phyloP scores from a whole-genome alignment of 2,329 filamentous ascomycete species.

The Penicillium sp. region DNA sequence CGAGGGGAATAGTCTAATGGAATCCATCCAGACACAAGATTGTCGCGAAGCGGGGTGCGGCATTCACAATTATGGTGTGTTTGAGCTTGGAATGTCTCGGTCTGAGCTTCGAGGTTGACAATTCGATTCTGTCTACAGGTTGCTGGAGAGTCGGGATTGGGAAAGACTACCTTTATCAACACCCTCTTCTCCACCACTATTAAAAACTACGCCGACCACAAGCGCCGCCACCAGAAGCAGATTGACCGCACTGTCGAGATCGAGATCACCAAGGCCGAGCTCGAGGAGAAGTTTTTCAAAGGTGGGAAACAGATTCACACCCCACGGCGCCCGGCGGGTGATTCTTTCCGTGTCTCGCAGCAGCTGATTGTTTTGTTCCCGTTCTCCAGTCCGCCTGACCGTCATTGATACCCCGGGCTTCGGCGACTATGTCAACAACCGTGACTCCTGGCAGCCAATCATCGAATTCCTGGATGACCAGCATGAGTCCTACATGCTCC shows the following conservation, averaged over 20 bases:
- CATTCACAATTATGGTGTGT: slow-evolving; percentile 97
- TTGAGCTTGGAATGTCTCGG: slow-evolving; percentile 6
- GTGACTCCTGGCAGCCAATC: slow-evolving; percentile 99
- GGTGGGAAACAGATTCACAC: slow-evolving; percentile 54
- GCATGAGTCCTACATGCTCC: slow-evolving; percentile 99
- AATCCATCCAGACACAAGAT: slow-evolving; percentile 61
- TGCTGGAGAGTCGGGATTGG: slow-evolving; percentile 94
- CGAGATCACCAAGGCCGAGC: slow-evolving; percentile 98
- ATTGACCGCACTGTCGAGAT: slow-evolving; percentile 99
- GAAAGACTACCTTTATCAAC: slow-evolving; percentile 99
- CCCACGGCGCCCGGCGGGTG: not conserved
- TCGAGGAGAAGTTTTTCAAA: slow-evolving; percentile 99
- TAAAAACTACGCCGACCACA: slow-evolving; percentile 99
- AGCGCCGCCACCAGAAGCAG: slow-evolving; percentile 98
- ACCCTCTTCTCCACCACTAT: slow-evolving; percentile 99
- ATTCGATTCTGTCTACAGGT: slow-evolving; percentile 57
- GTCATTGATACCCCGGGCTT: slow-evolving; percentile 99
- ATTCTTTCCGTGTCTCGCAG: not conserved
- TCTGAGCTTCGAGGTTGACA: slow-evolving; percentile 22
- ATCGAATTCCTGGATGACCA: slow-evolving; percentile 99
- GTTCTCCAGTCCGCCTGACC: slow-evolving; percentile 79
- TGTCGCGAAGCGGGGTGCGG: slow-evolving; percentile 80
- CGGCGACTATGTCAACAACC: slow-evolving; percentile 99
- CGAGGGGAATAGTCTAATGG: slow-evolving; percentile 23
- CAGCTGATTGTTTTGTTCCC: slow-evolving; percentile 12